Evolutionary conservation across 1,284 basidiomycete species (phyloP).

Genomic region (Lignosus rhinocerotis): DNA sequence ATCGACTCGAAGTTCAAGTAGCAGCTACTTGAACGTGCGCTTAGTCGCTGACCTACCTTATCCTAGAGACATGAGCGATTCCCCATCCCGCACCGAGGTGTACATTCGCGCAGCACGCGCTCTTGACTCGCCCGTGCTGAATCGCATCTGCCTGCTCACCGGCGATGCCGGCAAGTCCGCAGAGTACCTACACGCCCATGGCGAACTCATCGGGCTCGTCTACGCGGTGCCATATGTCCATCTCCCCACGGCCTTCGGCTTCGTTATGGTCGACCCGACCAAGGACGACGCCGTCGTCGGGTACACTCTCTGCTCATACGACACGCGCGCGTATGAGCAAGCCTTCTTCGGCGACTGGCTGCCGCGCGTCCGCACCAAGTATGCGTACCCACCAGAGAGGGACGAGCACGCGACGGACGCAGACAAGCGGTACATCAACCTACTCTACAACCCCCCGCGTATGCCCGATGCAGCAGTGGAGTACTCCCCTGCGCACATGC

Average conservation of each 20-base stretch:
- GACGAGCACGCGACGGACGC: conserved; percentile 36
- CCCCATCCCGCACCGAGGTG: conserved; percentile 1
- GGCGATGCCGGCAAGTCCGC: conserved; percentile 69
- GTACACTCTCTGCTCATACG: conserved; percentile 60
- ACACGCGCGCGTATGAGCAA: conserved; percentile 59
- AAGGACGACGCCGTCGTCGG: conserved; percentile 48
- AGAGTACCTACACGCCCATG: conserved; percentile 56
- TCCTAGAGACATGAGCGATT: not conserved
- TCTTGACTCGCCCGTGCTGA: conserved; percentile 56
- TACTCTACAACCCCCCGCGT: conserved; percentile 49
- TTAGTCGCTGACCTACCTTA: not conserved
- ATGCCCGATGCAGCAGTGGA: conserved; percentile 48
- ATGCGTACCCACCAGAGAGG: conserved; percentile 37
- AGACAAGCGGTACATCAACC: conserved; percentile 50
- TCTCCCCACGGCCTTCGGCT: conserved; percentile 66
- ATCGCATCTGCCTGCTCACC: conserved; percentile 72
- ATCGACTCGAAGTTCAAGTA: not conserved
- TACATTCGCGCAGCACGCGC: conserved; percentile 56
- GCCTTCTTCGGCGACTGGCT: conserved; percentile 56
- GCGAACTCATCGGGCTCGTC: conserved; percentile 65
- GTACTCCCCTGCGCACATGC: conserved; percentile 65
- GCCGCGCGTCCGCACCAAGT: conserved; percentile 54
- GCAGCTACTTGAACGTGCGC: not conserved
- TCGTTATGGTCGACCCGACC: conserved; percentile 62
- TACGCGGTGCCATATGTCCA: conserved; percentile 75